A percentile compares a stretch with the other conserved stretches of the same genome.
phyloP scores from a whole-genome alignment of 2,329 filamentous ascomycete species.

The Colletotrichum spinosum region DNA sequence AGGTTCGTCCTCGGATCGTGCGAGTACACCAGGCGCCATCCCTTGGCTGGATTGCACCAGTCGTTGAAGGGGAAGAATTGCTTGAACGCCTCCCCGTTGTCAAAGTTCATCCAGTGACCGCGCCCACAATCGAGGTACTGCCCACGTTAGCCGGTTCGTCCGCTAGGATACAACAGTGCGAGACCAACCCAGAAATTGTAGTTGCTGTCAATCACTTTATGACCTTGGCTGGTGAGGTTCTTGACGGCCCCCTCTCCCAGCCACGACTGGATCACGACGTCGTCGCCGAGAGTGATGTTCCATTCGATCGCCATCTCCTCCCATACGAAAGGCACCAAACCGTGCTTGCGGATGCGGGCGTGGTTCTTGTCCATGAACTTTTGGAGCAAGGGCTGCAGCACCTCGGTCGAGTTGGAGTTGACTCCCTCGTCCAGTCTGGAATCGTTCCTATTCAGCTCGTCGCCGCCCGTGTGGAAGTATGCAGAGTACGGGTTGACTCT shows the following conservation, averaged over 20 bases:
- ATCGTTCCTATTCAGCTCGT: slow-evolving; percentile 84
- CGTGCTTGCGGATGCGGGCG: slow-evolving; percentile 69
- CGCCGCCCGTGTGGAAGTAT: slow-evolving; percentile 89
- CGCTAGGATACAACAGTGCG: neutral
- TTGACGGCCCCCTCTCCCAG: slow-evolving; percentile 72
- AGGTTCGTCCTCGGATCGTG: slow-evolving; percentile 80
- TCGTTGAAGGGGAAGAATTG: slow-evolving; percentile 78
- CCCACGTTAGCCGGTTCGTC: neutral
- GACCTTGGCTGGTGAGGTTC: slow-evolving; percentile 69
- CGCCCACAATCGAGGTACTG: slow-evolving; percentile 87
- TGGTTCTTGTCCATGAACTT: slow-evolving; percentile 80
- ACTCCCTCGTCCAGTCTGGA: slow-evolving; percentile 81
- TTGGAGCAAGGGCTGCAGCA: slow-evolving; percentile 82
- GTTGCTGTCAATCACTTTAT: slow-evolving; percentile 80
- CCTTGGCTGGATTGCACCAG: slow-evolving; percentile 85
- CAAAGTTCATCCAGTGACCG: slow-evolving; percentile 82
- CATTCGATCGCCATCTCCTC: slow-evolving; percentile 86
- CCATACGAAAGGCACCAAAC: slow-evolving; percentile 83
- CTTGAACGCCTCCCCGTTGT: slow-evolving; percentile 63
- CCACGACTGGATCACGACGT: slow-evolving; percentile 86
- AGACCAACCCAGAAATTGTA: slow-evolving; percentile 79
- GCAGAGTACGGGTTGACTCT: slow-evolving; percentile 75
- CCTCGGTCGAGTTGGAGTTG: slow-evolving; percentile 69
- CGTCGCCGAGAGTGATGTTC: slow-evolving; percentile 77
- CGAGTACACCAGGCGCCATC: slow-evolving; percentile 84